phyloP scores from a whole-genome alignment of 805 yeast genomes.

The Saccharomyces mikatae region DNA sequence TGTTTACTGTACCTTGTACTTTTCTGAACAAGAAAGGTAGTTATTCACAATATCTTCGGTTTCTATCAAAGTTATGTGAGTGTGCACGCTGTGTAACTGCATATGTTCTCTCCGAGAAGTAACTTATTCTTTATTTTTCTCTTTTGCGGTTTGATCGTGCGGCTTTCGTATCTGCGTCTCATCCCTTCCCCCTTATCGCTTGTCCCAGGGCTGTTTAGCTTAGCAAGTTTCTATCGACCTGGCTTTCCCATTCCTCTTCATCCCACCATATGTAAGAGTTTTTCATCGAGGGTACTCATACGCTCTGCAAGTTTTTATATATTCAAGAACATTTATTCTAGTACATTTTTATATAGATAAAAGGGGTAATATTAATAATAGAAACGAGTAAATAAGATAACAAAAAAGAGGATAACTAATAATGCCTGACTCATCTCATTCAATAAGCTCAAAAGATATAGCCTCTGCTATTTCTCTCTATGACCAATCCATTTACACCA shows the following conservation, averaged over 20 bases:
- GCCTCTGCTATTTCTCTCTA: conserved; percentile 18
- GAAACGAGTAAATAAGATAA: not conserved
- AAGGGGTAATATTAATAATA: not conserved
- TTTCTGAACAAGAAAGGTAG: not conserved
- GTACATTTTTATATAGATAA: not conserved
- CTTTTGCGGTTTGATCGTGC: not conserved
- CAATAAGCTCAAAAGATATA: conserved; percentile 17
- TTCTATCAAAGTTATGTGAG: not conserved
- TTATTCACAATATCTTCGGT: not conserved
- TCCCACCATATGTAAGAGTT: not conserved
- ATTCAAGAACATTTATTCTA: not conserved
- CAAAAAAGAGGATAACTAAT: not conserved
- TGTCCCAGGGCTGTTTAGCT: not conserved
- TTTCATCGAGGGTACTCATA: not conserved
- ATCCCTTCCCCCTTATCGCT: not conserved
- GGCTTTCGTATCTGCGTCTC: not conserved
- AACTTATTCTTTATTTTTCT: conserved; percentile 1
- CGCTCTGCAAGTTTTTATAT: not conserved
- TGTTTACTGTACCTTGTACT: not conserved
- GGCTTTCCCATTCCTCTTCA: not conserved
- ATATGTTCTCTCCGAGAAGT: not conserved
- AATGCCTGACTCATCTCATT: conserved; percentile 14
- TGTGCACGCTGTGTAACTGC: not conserved
- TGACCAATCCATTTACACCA: conserved; percentile 10
- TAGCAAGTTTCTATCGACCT: not conserved